A percentile compares a stretch with the other conserved stretches of the same genome.
These are phyloP conservation scores for Dicorynia guianensis DNA, from an alignment of 306 rosid genomes.

Conservation along the genomic window DNA sequence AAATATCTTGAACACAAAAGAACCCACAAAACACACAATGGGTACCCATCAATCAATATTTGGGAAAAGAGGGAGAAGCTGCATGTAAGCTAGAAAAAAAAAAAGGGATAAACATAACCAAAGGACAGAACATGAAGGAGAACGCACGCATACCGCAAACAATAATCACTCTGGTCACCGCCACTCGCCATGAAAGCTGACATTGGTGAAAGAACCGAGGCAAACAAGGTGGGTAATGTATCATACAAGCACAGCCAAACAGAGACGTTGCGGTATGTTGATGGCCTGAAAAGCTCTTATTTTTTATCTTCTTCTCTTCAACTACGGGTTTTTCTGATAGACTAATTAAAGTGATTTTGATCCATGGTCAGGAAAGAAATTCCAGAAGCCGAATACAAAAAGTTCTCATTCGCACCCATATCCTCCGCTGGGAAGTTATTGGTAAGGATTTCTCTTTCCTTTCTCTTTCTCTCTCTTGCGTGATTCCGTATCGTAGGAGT, in stretches of 20 bases:
- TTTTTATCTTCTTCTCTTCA: not conserved
- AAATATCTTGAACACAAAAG: not conserved
- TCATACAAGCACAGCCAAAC: not conserved
- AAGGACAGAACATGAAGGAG: conserved; percentile 36
- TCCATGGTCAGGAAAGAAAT: conserved; percentile 10
- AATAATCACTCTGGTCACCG: conserved; percentile 30
- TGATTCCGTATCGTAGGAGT: conserved; percentile 38
- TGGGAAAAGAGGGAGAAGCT: not conserved
- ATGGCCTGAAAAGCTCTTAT: conserved; percentile 2
- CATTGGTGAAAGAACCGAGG: not conserved
- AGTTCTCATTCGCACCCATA: not conserved
- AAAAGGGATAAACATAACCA: conserved; percentile 22
- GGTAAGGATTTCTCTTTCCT: not conserved
- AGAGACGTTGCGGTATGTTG: not conserved
- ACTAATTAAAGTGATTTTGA: conserved; percentile 6
- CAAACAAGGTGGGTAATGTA: conserved; percentile 17
- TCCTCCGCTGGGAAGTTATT: not conserved
- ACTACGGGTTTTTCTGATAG: not conserved
- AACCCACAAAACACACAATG: conserved; percentile 20
- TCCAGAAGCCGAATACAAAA: conserved; percentile 29
- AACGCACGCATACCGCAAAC: conserved; percentile 54
- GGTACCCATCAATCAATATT: not conserved
- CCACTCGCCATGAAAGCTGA: conserved; percentile 50
- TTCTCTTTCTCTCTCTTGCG: conserved; percentile 4
- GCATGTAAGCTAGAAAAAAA: not conserved